Evolutionary conservation across 2,329 filamentous ascomycete species (phyloP).

Genomic region (Penicillium sp.): DNA sequence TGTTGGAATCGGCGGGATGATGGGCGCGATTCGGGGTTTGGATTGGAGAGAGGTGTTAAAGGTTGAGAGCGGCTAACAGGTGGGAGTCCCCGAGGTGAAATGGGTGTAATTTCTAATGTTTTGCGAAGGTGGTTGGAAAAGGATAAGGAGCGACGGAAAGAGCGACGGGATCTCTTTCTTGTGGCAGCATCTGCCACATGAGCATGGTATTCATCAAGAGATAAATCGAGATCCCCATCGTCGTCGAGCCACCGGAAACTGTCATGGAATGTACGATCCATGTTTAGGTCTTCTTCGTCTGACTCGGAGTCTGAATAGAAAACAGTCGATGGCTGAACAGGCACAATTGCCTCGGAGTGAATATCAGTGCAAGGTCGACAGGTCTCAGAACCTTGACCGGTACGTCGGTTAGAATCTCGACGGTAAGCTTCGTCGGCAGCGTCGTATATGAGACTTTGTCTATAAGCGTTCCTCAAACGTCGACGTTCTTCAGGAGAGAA

Average conservation of each 20-base stretch:
- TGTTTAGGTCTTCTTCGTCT: slow-evolving; percentile 34
- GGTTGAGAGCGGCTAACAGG: slow-evolving; percentile 47
- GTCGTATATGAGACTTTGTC: slow-evolving; percentile 55
- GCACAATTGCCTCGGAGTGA: slow-evolving; percentile 12
- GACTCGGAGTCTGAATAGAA: slow-evolving; percentile 34
- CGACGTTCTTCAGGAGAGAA: slow-evolving; percentile 71
- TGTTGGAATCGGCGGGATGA: slow-evolving; percentile 46
- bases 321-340: slow-evolving; percentile 21
- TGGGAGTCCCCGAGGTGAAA: slow-evolving; percentile 35
- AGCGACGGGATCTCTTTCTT: slow-evolving; percentile 44
- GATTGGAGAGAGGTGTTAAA: slow-evolving; percentile 27
- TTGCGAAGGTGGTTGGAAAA: slow-evolving; percentile 64
- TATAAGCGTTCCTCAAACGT: slow-evolving; percentile 53
- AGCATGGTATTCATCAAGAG: slow-evolving; percentile 68
- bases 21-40: slow-evolving; percentile 42
- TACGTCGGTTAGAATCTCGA: slow-evolving; percentile 26
- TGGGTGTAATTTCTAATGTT: slow-evolving; percentile 28
- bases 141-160: slow-evolving; percentile 70
- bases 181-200: slow-evolving; percentile 54
- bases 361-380: slow-evolving; percentile 29
- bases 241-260: slow-evolving; percentile 73
- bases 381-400: slow-evolving; percentile 31
- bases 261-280: slow-evolving; percentile 60
- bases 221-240: slow-evolving; percentile 67
- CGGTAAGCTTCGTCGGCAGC: slow-evolving; percentile 59